phyloP scores from a whole-genome alignment of 2,329 filamentous ascomycete species.

The Exophiala spinifera region DNA sequence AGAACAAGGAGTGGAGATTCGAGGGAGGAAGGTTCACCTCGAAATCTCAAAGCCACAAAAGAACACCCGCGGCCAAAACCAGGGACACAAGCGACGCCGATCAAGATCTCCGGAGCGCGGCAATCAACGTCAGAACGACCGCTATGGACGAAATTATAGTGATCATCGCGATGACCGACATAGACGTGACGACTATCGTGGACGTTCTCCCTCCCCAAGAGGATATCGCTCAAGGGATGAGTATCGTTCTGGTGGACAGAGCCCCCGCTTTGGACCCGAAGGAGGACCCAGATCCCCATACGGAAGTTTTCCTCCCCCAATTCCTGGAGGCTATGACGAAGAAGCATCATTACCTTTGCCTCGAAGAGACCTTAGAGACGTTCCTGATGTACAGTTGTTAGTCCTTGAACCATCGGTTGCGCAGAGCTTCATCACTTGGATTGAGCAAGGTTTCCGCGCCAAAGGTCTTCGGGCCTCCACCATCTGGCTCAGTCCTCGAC shows the following conservation, averaged over 20 bases:
- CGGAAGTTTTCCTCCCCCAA: constrained; percentile 64
- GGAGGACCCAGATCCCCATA: constrained; percentile 64
- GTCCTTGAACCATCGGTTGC: constrained; percentile 56
- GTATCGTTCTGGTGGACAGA: constrained; percentile 49
- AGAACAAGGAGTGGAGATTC: constrained; percentile 76
- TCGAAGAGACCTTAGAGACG: constrained; percentile 66
- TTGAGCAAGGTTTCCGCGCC: constrained; percentile 70
- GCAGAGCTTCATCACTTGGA: constrained; percentile 76
- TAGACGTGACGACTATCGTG: constrained; percentile 63
- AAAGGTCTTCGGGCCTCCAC: constrained; percentile 73
- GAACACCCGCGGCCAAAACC: constrained; percentile 63
- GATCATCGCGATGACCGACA: constrained; percentile 51
- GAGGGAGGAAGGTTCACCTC: constrained; percentile 92
- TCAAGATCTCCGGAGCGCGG: constrained; percentile 40
- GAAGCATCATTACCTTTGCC: constrained; percentile 69
- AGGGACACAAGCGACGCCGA: constrained; percentile 39
- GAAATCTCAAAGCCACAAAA: constrained; percentile 88
- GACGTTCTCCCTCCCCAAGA: constrained; percentile 58
- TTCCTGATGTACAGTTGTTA: constrained; percentile 87
- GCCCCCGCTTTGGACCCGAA: constrained; percentile 43
- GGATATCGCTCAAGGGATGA: constrained; percentile 63
- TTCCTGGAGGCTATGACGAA: constrained; percentile 58
- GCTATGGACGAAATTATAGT: constrained; percentile 40
- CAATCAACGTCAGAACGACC: constrained; percentile 25
- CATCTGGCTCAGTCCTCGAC: constrained; percentile 72